These are phyloP conservation scores for Dothistroma pini DNA, from an alignment of 2,329 filamentous ascomycete species.

Conservation along the genomic window DNA sequence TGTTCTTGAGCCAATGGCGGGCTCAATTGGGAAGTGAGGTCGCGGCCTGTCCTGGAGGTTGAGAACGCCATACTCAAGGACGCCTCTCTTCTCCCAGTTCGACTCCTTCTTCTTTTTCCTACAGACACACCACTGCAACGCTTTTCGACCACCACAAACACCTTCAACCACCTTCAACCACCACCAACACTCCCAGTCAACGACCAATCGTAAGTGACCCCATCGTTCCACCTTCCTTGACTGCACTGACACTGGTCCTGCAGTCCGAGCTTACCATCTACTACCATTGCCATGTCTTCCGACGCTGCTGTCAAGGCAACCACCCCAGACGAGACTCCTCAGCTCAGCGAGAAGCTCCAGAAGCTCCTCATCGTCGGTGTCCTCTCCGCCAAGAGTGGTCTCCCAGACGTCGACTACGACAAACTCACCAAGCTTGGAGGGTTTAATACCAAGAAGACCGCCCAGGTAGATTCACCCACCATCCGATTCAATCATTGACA, in stretches of 20 bases:
- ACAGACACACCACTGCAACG: not conserved
- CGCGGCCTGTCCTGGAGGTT: not conserved
- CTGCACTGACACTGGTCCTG: not conserved
- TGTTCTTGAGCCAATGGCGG: not conserved
- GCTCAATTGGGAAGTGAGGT: not conserved
- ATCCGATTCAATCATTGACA: conserved; percentile 21
- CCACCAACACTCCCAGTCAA: not conserved
- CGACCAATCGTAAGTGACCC: not conserved
- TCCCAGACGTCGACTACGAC: conserved; percentile 35
- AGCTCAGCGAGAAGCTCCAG: conserved; percentile 32
- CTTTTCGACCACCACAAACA: not conserved
- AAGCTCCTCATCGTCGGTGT: conserved; percentile 31
- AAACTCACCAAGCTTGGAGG: conserved; percentile 26
- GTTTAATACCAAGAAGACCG: conserved; percentile 33
- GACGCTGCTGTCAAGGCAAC: conserved; percentile 10
- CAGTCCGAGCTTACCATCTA: not conserved
- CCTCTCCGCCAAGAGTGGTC: conserved; percentile 31
- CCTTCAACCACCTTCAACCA: not conserved
- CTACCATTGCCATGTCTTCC: conserved; percentile 13
- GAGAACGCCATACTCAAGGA: not conserved
- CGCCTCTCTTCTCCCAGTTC: not conserved
- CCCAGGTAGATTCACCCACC: not conserved
- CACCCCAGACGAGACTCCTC: conserved; percentile 9
- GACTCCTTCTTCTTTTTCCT: not conserved
- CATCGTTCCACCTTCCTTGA: not conserved